Percentiles rank a stretch among this genome's conserved stretches.
phyloP scores from a whole-genome alignment of 2,329 filamentous ascomycete species.

The Aureobasidium sp. region DNA sequence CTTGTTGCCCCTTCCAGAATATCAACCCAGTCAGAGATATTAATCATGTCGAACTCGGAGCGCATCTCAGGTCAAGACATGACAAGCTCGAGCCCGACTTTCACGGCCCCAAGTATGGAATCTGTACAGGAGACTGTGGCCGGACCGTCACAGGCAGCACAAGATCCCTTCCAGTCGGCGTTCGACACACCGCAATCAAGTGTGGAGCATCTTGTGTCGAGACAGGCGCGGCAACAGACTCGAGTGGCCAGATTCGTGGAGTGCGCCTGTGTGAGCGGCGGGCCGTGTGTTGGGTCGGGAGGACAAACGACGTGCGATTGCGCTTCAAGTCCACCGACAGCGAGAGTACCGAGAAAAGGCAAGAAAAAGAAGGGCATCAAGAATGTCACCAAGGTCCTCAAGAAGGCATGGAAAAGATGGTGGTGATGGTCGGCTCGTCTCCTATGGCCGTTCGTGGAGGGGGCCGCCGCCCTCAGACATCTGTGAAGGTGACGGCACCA shows the following conservation, averaged over 20 bases:
- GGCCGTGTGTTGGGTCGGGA: neutral
- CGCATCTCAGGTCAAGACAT: neutral
- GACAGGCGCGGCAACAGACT: neutral
- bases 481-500: neutral
- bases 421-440: neutral
- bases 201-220: neutral
- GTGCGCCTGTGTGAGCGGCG: neutral
- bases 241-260: neutral
- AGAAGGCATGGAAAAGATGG: neutral
- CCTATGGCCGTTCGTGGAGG: neutral
- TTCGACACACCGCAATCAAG: constrained; percentile 3
- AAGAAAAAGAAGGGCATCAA: neutral
- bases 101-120: neutral
- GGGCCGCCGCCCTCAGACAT: neutral
- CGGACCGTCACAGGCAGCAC: neutral
- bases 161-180: neutral
- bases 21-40: neutral
- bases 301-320: neutral
- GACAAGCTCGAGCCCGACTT: neutral
- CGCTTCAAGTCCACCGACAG: no score
- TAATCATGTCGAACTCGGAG: neutral
- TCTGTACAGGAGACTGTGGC: neutral
- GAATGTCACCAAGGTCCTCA: neutral
- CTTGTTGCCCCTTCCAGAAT: neutral
- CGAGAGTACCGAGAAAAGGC: neutral